These are phyloP conservation scores for Cymbidium sinense DNA, from an alignment of 106 monocot species.

Conservation along the genomic window DNA sequence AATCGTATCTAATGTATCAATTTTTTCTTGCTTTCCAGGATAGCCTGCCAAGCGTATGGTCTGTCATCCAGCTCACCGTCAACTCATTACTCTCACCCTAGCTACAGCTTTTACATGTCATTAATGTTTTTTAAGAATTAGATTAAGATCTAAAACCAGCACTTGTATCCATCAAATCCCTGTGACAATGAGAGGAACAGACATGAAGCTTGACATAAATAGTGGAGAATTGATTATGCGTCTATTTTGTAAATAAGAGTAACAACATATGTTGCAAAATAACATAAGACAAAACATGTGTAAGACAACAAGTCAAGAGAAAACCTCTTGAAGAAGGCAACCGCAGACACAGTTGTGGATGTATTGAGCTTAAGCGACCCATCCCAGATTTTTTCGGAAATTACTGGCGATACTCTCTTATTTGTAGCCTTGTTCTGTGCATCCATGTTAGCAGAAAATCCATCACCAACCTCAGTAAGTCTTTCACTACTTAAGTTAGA, in stretches of 20 bases:
- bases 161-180: background rate
- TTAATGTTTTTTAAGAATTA: background rate
- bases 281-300: background rate
- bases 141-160: background rate
- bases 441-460: constrained; percentile 12
- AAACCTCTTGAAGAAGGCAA: constrained; percentile 70
- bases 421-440: constrained; percentile 18
- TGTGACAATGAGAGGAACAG: no score
- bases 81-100: no score
- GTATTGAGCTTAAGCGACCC: constrained; percentile 53
- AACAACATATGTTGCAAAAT: background rate
- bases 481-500: constrained; percentile 10
- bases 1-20: background rate
- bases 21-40: background rate
- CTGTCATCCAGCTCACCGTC: background rate
- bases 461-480: constrained; percentile 10
- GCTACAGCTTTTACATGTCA: background rate
- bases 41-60: background rate
- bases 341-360: constrained; percentile 32
- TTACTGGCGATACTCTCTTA: constrained; percentile 16
- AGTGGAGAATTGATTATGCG: background rate
- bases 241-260: background rate
- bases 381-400: constrained; percentile 48
- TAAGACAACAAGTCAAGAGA: background rate
- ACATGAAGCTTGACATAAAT: background rate